These are phyloP conservation scores for Haematococcus lacustris DNA, from an alignment of 139 green algal genomes.

Conservation along the genomic window DNA sequence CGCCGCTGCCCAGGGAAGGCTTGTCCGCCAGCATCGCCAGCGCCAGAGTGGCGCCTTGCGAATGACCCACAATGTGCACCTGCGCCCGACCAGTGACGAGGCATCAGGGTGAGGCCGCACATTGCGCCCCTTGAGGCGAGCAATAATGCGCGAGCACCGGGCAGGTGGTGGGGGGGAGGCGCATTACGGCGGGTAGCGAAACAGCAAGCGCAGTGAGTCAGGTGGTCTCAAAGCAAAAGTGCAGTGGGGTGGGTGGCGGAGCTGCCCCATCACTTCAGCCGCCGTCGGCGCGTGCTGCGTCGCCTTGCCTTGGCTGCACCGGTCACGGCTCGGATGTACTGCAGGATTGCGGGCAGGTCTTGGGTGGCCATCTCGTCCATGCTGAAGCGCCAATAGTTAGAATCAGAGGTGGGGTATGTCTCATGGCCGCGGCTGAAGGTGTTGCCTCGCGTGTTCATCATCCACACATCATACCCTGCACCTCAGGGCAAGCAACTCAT, in stretches of 20 bases:
- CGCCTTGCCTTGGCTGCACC: conserved; percentile 1
- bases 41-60: conserved; percentile 33
- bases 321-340: conserved; percentile 44
- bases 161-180: no score
- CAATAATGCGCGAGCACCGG: no score
- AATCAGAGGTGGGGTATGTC: conserved; percentile 8
- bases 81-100: neutral
- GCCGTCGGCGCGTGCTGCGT: no score
- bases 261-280: no score
- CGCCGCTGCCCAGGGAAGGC: conserved; percentile 13
- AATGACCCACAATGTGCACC: conserved; percentile 46
- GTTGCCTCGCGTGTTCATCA: conserved; percentile 52
- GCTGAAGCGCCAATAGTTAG: conserved; percentile 18
- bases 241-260: no score
- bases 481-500: neutral
- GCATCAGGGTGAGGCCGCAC: no score
- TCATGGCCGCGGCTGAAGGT: conserved; percentile 36
- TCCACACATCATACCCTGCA: conserved; percentile 59
- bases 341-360: conserved; percentile 59
- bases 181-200: no score
- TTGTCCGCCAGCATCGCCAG: conserved; percentile 47
- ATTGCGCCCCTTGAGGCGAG: no score
- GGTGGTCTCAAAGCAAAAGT: no score
- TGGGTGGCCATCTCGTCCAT: conserved; percentile 43
- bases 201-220: no score